These are phyloP conservation scores for Penicillium olsonii DNA, from an alignment of 2,329 filamentous ascomycete species.

Conservation along the genomic window DNA sequence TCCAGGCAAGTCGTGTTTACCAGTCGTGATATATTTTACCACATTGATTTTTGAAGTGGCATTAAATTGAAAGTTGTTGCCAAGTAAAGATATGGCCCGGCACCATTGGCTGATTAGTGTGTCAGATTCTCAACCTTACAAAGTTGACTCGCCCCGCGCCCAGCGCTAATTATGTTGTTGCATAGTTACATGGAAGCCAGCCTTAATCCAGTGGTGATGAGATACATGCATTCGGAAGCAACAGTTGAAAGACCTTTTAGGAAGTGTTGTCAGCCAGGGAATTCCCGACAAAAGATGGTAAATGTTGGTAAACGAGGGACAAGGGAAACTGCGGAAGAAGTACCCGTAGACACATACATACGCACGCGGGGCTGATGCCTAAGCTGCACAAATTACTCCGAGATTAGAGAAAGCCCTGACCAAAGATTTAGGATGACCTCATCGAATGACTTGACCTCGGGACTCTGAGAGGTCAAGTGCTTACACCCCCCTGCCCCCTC, in stretches of 20 bases:
- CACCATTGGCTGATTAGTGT: background rate
- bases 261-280: background rate
- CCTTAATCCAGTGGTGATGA: background rate
- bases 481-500: background rate
- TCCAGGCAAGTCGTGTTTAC: background rate
- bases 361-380: background rate
- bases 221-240: background rate
- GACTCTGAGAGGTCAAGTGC: background rate
- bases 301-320: background rate
- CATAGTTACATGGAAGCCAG: background rate
- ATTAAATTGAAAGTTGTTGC: background rate
- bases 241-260: background rate
- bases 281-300: background rate
- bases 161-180: background rate
- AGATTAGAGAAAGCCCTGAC: background rate
- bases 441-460: background rate
- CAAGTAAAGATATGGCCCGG: background rate
- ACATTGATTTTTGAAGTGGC: background rate
- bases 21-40: background rate
- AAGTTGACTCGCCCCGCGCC: background rate
- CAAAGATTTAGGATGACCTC: background rate
- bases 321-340: background rate
- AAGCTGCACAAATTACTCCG: background rate
- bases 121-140: background rate
- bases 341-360: background rate